Percentiles rank a stretch among this genome's conserved stretches.
phyloP scores from a whole-genome alignment of 2,329 filamentous ascomycete genomes.

The Graphilbum fragrans region DNA sequence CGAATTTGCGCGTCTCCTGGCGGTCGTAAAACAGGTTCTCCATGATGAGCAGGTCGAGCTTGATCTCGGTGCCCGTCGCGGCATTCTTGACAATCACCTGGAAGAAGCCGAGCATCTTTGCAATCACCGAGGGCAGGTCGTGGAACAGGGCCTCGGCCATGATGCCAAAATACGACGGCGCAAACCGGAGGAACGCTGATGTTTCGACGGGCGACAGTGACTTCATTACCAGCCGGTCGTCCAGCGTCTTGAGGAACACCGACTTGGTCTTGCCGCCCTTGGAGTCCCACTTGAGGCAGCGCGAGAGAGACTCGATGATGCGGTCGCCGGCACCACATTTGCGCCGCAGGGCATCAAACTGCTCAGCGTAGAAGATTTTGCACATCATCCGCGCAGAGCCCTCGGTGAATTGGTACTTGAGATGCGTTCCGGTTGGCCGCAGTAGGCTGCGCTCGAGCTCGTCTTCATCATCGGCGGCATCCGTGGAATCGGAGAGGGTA shows the following conservation, averaged over 20 bases:
- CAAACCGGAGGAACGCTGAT: constrained; percentile 86
- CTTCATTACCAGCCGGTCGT: constrained; percentile 89
- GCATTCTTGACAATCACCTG: constrained; percentile 96
- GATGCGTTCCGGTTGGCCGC: constrained; percentile 76
- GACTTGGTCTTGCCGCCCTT: constrained; percentile 97
- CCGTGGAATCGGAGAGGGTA: neutral
- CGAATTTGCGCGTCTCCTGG: constrained; percentile 77
- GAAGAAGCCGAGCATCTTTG: constrained; percentile 98
- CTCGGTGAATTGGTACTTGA: constrained; percentile 92
- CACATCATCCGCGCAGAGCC: constrained; percentile 91
- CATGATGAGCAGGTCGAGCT: constrained; percentile 88
- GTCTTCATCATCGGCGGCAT: constrained; percentile 32
- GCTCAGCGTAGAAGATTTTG: constrained; percentile 97
- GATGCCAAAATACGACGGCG: constrained; percentile 92
- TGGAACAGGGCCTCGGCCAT: constrained; percentile 96
- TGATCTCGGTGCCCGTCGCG: constrained; percentile 80
- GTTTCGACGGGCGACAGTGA: constrained; percentile 85
- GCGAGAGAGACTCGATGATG: constrained; percentile 87
- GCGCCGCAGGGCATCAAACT: constrained; percentile 85
- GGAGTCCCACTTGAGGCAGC: constrained; percentile 95
- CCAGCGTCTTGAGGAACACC: constrained; percentile 89
- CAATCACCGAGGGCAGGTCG: constrained; percentile 88
- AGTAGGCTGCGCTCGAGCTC: constrained; percentile 79
- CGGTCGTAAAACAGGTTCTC: constrained; percentile 98
- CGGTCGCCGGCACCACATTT: constrained; percentile 91